Evolutionary conservation across 768 basidiomycete genomes (phyloP).

Genomic region (Mycena galericulata): DNA sequence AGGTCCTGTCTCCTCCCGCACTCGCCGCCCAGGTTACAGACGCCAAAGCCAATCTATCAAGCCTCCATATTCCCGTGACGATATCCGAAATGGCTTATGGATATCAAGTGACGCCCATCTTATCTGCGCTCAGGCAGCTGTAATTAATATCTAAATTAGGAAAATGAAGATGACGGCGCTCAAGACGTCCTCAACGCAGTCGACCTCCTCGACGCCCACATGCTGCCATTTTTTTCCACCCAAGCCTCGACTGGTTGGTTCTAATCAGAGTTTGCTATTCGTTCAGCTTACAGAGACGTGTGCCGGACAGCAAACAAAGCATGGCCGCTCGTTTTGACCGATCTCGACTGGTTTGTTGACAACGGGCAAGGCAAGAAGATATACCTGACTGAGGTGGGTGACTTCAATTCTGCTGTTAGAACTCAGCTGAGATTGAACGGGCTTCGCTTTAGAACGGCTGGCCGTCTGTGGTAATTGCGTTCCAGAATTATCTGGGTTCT

Average conservation of each 20-base stretch:
- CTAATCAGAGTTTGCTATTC: not conserved
- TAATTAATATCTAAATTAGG: slow-evolving; percentile 18
- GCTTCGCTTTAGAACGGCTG: slow-evolving; percentile 71
- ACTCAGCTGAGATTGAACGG: not conserved
- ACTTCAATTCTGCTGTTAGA: not conserved
- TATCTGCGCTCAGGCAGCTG: not conserved
- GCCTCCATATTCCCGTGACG: slow-evolving; percentile 73
- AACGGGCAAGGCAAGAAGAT: slow-evolving; percentile 79
- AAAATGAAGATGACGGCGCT: slow-evolving; percentile 62
- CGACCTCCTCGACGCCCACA: slow-evolving; percentile 76
- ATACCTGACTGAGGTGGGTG: slow-evolving; percentile 74
- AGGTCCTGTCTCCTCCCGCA: slow-evolving; percentile 59
- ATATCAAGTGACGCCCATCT: slow-evolving; percentile 55
- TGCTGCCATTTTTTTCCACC: slow-evolving; percentile 75
- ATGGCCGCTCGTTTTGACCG: slow-evolving; percentile 70
- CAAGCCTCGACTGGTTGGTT: slow-evolving; percentile 65
- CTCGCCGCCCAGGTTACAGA: slow-evolving; percentile 64
- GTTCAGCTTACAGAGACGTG: not conserved
- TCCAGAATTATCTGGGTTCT: not conserved
- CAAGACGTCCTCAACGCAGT: slow-evolving; percentile 67
- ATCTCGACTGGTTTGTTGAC: slow-evolving; percentile 77
- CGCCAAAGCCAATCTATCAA: slow-evolving; percentile 62
- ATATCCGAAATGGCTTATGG: slow-evolving; percentile 75
- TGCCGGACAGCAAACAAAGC: slow-evolving; percentile 59
- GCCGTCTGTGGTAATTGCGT: slow-evolving; percentile 62